phyloP scores from a whole-genome alignment of 2,329 filamentous ascomycete species.

The Aureobasidium leucospermi region DNA sequence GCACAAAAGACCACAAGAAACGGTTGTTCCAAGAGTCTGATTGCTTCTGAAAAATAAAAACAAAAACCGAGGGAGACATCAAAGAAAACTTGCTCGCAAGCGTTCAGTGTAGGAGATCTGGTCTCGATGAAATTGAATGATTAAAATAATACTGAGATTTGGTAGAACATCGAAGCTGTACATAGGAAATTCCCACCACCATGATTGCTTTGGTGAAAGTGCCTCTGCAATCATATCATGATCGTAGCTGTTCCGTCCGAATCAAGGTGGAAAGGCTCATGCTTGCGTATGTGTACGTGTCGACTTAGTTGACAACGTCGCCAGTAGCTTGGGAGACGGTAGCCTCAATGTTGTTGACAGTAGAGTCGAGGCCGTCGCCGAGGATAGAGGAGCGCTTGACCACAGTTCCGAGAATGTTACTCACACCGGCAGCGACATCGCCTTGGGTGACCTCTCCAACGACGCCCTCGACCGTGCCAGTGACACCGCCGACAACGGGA shows the following conservation, averaged over 20 bases:
- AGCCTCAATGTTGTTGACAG: not conserved
- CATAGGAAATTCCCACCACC: not conserved
- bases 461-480: not conserved
- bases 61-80: too few species aligned
- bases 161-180: not conserved
- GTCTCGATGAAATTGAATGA: not conserved
- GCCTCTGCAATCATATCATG: not conserved
- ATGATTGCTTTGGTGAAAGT: not conserved
- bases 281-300: not conserved
- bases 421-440: not conserved
- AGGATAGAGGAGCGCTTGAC: not conserved
- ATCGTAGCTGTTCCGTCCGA: not conserved
- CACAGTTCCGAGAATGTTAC: not conserved
- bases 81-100: too few species aligned
- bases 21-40: too few species aligned
- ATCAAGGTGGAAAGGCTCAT: not conserved
- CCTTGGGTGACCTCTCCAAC: not conserved
- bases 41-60: too few species aligned
- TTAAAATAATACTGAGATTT: not conserved
- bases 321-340: not conserved
- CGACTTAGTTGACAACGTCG: not conserved
- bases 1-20: too few species aligned
- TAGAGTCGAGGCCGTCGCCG: not conserved
- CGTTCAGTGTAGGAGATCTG: too few species aligned
- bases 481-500: not conserved